Base-by-base conservation (phyloP, 192 early-diverging fungal species). In the Coemansia sp. region DNA sequence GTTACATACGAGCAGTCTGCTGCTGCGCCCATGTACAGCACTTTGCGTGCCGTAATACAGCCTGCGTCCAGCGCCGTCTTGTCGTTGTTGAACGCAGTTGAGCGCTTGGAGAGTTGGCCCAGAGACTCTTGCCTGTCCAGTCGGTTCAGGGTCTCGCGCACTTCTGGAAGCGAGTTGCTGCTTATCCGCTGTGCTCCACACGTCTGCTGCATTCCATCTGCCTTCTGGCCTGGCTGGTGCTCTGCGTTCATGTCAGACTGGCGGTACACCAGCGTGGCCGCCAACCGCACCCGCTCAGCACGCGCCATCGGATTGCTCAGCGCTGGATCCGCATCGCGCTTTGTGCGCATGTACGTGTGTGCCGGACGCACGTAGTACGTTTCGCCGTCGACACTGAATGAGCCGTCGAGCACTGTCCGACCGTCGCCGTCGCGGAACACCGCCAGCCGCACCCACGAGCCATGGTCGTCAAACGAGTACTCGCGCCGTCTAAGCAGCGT, bases 1-100 rank as follows among this genome's bases (percentile, higher is more conserved):
- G 74, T 74, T 35, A 86, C 82, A 61, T 89, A 92, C 5, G 88
- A 85, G 69, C 90, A 92, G 64, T 90, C 90, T 6, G 89, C 89
- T 8, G 88, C 90, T 7, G 86, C 88, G n/a, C 88, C 88, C 85
- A 87, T 83, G 60, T 84, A 79, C n/a, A 72, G 25, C 8, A 77
- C 59, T 31, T 68, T 83, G 62, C 71, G 60, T 23, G 60, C 68
- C 5, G 56, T 17, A 11, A 71, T 35, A 60, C 82, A 85, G 6
- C 68, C 69, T 6, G 74, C 59, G n/a, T 48, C 29, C 6, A 70
- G 23, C 1, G 79, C 77, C 9, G 61, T 55, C 27, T 56, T 4
- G 61, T 51, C 64, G 56, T 59, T 60, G 59, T 75, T 66, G 27
- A 69, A 69, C 6, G 48, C 50, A 38, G 55, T 60, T 29, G 67